These are phyloP conservation scores for Collybia mongolica DNA, from an alignment of 768 basidiomycete genomes.

Conservation along the genomic window DNA sequence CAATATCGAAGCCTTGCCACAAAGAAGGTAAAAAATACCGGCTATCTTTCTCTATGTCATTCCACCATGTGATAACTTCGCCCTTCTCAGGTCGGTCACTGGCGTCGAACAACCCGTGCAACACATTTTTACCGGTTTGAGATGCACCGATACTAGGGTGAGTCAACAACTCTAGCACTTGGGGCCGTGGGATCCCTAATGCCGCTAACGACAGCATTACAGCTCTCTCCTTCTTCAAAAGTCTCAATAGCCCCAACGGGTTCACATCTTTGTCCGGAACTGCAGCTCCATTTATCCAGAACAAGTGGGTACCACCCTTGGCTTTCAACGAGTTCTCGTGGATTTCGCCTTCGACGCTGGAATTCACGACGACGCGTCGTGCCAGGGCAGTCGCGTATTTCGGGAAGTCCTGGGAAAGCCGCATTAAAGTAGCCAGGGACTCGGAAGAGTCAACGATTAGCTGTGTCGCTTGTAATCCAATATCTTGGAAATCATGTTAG, in stretches of 20 bases:
- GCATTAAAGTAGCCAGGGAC: constrained; percentile 55
- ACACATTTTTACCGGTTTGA: constrained; percentile 44
- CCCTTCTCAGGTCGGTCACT: constrained; percentile 85
- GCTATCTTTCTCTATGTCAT: constrained; percentile 84
- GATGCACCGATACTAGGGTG: constrained; percentile 56
- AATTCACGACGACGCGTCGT: constrained; percentile 59
- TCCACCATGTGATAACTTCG: constrained; percentile 79
- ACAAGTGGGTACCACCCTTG: constrained; percentile 50
- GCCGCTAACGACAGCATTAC: constrained; percentile 57
- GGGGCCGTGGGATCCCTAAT: constrained; percentile 58
- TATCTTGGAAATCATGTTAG: constrained; percentile 31
- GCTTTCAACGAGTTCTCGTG: constrained; percentile 52
- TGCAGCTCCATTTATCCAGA: constrained; percentile 81
- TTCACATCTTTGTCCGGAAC: constrained; percentile 65
- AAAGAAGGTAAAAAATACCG: constrained; percentile 40
- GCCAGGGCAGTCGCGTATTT: constrained; percentile 76
- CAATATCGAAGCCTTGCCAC: background rate
- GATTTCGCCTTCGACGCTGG: constrained; percentile 54
- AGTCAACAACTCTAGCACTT: constrained; percentile 75
- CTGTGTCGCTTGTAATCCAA: constrained; percentile 75
- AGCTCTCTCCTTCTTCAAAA: constrained; percentile 69
- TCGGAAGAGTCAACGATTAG: constrained; percentile 63
- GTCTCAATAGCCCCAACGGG: constrained; percentile 68
- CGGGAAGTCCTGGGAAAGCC: constrained; percentile 87
- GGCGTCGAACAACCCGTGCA: constrained; percentile 86